phyloP scores from a whole-genome alignment of 2,329 filamentous ascomycete genomes.

The Alternaria triticina region DNA sequence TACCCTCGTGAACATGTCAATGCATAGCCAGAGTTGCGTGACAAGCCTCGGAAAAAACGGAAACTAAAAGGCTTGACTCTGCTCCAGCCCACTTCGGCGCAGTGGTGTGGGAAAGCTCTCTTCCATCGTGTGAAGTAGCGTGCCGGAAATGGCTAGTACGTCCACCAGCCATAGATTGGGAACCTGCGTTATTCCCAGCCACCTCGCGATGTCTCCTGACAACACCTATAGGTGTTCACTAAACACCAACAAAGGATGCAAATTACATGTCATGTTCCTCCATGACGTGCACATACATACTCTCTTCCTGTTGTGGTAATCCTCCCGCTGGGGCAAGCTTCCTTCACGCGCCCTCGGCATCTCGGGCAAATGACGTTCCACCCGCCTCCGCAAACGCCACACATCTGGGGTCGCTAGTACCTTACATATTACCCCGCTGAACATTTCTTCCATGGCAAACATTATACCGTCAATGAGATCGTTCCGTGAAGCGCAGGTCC shows the following conservation, averaged over 20 bases:
- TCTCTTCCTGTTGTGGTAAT: not conserved
- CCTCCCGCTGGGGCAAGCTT: not conserved
- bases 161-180: not conserved
- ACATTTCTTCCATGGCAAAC: conserved; percentile 5
- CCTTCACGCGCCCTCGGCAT: conserved; percentile 3
- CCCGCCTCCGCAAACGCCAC: not conserved
- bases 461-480: conserved; percentile 18
- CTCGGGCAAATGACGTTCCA: conserved; percentile 5
- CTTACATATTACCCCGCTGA: conserved; percentile 10
- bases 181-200: not conserved
- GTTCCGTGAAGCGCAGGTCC: not conserved
- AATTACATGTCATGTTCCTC: not conserved
- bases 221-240: not conserved
- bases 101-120: not conserved
- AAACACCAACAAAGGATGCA: not conserved
- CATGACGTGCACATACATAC: not conserved
- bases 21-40: not conserved
- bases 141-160: not conserved
- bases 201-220: not conserved
- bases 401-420: conserved; percentile 6
- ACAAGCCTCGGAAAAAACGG: not conserved
- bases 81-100: not conserved
- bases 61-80: not conserved
- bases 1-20: not conserved
- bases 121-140: not conserved